Evolutionary conservation across 1,284 basidiomycete genomes (phyloP).

Genomic region (Cryptococcus neoformans): DNA sequence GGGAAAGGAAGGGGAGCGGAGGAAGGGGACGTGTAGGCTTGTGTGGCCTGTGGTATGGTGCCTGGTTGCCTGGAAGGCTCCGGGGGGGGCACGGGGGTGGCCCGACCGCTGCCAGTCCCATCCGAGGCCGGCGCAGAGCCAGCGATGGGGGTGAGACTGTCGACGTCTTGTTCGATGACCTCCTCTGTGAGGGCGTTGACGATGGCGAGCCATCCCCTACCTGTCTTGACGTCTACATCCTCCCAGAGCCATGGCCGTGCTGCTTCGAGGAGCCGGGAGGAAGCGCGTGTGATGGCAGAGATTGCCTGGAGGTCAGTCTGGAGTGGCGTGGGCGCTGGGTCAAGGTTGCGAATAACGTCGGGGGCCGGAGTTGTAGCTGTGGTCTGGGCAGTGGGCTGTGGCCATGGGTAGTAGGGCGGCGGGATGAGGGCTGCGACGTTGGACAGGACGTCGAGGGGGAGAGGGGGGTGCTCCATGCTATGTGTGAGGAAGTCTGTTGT

Average conservation of each 20-base stretch:
- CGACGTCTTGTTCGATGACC: slow-evolving; percentile 25
- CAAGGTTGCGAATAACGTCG: slow-evolving; percentile 26
- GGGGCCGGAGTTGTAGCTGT: slow-evolving; percentile 14
- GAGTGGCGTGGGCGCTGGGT: slow-evolving; percentile 25
- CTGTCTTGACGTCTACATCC: slow-evolving; percentile 42
- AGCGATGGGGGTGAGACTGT: not conserved
- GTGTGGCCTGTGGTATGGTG: slow-evolving; percentile 2
- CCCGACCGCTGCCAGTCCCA: slow-evolving; percentile 1
- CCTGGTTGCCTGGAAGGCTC: slow-evolving; percentile 1
- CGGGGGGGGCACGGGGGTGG: not conserved
- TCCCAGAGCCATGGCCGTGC: slow-evolving; percentile 48
- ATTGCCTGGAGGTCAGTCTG: slow-evolving; percentile 22
- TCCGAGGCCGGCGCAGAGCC: not conserved
- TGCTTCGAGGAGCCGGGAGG: slow-evolving; percentile 32
- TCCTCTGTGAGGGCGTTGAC: slow-evolving; percentile 48
- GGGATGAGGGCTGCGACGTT: slow-evolving; percentile 33
- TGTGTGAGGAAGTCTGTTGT: no score
- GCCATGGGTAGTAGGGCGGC: slow-evolving; percentile 28
- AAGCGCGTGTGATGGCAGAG: slow-evolving; percentile 23
- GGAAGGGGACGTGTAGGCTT: slow-evolving; percentile 5
- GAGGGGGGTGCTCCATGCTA: not conserved
- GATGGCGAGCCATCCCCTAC: slow-evolving; percentile 48
- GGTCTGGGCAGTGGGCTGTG: not conserved
- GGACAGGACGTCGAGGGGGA: slow-evolving; percentile 40
- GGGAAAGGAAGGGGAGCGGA: slow-evolving; percentile 11